phyloP scores from a whole-genome alignment of 352 stramenopile species.

The Pythium dissotocum region DNA sequence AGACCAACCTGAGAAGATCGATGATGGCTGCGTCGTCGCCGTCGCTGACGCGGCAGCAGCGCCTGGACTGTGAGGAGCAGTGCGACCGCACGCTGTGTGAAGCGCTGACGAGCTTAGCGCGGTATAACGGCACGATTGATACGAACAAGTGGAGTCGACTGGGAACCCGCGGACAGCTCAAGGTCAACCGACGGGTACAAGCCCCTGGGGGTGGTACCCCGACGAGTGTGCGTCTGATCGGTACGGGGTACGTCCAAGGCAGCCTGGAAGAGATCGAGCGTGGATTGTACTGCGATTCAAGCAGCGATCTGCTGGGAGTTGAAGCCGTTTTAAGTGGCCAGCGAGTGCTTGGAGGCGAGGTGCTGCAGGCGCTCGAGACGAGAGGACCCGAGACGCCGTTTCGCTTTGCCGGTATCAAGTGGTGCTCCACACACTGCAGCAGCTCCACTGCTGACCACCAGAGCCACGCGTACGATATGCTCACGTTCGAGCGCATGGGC shows the following conservation, averaged over 20 bases:
- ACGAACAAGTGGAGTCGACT: constrained; percentile 38
- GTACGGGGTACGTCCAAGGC: constrained; percentile 44
- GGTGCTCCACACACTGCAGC: constrained; percentile 30
- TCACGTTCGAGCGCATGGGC: constrained; percentile 67
- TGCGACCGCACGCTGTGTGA: constrained; percentile 54
- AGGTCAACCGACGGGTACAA: constrained; percentile 33
- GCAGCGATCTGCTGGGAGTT: constrained; percentile 34
- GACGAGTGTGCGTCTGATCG: constrained; percentile 32
- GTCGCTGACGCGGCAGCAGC: constrained; percentile 38
- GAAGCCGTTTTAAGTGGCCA: constrained; percentile 41
- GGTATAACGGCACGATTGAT: constrained; percentile 42
- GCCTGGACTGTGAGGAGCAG: constrained; percentile 37
- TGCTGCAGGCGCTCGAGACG: constrained; percentile 42
- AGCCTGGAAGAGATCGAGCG: constrained; percentile 39
- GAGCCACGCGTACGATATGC: constrained; percentile 27
- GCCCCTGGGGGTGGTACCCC: not conserved
- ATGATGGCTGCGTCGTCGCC: not conserved
- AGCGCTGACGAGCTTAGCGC: constrained; percentile 40
- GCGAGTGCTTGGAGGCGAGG: constrained; percentile 37
- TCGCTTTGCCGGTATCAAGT: constrained; percentile 62
- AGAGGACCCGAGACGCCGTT: constrained; percentile 40
- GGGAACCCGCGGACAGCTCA: constrained; percentile 39
- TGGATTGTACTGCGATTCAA: constrained; percentile 46
- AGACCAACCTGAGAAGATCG: too few species aligned
- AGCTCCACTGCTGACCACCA: not conserved